Percentiles rank a stretch among this genome's conserved stretches.
These are phyloP conservation scores for Juncus inflexus DNA, from an alignment of 176 grass and related monocot genomes.

Conservation along the genomic window DNA sequence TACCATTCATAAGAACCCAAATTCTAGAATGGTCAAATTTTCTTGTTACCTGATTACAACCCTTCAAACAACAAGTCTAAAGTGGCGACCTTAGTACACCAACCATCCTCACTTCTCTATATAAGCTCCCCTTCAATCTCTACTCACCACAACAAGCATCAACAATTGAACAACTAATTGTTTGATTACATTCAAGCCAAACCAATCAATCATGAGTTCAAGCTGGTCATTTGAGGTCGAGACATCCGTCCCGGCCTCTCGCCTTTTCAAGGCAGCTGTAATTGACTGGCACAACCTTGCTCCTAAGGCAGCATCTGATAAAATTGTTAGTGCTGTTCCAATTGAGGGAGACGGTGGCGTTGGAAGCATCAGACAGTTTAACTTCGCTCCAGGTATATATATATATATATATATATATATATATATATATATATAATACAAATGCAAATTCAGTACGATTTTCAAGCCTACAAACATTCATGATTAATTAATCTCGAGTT, in stretches of 20 bases:
- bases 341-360: conserved; percentile 37
- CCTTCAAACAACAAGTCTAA: no score
- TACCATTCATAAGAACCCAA: no score
- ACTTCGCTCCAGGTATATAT: conserved; percentile 57
- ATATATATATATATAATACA: conserved; percentile 16
- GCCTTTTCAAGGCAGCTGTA: conserved; percentile 58
- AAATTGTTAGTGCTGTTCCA: conserved; percentile 41
- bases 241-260: conserved; percentile 31
- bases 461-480: background rate
- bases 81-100: conserved; percentile 16
- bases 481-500: background rate
- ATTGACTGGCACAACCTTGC: conserved; percentile 71
- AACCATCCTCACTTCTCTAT: conserved; percentile 17
- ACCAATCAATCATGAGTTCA: background rate
- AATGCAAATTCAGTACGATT: background rate
- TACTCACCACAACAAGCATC: conserved; percentile 21
- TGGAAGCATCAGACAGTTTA: conserved; percentile 64
- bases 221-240: conserved; percentile 50
- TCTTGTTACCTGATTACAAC: no score
- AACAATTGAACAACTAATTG: background rate
- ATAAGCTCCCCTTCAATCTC: conserved; percentile 14
- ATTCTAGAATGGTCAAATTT: no score
- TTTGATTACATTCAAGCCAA: background rate
- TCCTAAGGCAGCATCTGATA: conserved; percentile 47
- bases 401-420: no score